Conservation (phyloP, 805 yeast species). For the Saturnispora mendoncae region DNA sequence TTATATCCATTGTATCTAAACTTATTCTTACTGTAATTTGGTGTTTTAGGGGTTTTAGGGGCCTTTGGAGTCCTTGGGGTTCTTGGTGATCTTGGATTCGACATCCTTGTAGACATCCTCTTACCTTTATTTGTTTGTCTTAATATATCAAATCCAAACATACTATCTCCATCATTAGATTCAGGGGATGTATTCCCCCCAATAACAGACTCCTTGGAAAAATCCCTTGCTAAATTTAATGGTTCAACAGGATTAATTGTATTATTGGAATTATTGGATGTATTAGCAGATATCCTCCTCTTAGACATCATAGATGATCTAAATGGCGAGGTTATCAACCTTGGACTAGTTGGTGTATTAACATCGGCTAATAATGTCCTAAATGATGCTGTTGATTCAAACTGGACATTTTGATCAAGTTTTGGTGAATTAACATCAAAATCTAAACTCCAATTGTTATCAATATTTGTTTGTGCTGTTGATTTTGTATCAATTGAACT, state of each 20-base stretch:
- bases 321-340: constrained; percentile 12
- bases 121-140: constrained; percentile 30
- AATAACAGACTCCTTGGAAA: constrained; percentile 12
- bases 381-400: constrained; percentile 61
- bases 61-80: constrained; percentile 23
- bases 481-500: constrained; percentile 57
- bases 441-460: constrained; percentile 18
- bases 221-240: constrained; percentile 11
- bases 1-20: constrained; percentile 13
- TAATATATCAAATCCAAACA: constrained; percentile 38
- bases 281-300: background rate
- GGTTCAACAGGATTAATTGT: constrained; percentile 17
- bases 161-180: constrained; percentile 29
- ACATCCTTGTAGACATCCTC: constrained; percentile 24
- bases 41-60: constrained; percentile 18
- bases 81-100: constrained; percentile 17
- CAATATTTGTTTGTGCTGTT: constrained; percentile 31
- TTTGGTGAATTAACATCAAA: constrained; percentile 22
- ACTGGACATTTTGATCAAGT: constrained; percentile 21
- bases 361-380: constrained; percentile 32
- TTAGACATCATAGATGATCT: constrained; percentile 4
- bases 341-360: constrained; percentile 10
- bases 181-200: background rate
- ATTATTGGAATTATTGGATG: background rate
- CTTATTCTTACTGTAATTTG: constrained; percentile 10